Evolutionary conservation across 2,329 filamentous ascomycete species (phyloP).

Genomic region (Trichoderma breve): DNA sequence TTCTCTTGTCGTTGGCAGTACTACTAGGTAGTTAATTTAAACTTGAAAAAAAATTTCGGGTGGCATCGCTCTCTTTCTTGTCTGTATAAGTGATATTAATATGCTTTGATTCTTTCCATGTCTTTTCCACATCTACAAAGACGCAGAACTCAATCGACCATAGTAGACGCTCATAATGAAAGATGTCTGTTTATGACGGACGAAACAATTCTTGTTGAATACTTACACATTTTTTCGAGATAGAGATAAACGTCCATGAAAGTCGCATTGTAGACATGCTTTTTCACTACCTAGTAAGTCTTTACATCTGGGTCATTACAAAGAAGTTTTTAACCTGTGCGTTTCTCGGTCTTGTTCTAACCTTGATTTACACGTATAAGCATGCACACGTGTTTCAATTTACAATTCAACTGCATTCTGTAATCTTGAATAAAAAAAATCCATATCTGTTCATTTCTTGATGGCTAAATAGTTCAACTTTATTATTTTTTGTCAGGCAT

Average conservation of each 20-base stretch:
- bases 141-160: neutral
- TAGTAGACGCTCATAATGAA: neutral
- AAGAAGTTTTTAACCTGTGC: neutral
- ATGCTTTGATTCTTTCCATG: neutral
- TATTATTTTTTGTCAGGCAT: neutral
- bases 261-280: neutral
- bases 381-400: neutral
- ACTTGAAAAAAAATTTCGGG: constrained; percentile 25
- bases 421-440: neutral
- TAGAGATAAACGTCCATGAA: neutral
- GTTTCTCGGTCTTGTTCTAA: neutral
- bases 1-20: constrained; percentile 41
- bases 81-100: neutral
- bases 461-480: neutral
- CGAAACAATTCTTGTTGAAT: neutral
- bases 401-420: neutral
- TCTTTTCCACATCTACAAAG: neutral
- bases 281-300: too few relatives aligned
- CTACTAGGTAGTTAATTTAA: constrained; percentile 41
- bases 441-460: neutral
- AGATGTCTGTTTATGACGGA: neutral
- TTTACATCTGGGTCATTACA: neutral
- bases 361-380: neutral
- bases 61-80: neutral
- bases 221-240: neutral